Percentiles rank a stretch among this genome's conserved stretches.
These are phyloP conservation scores for Chrysoporthe puriensis DNA, from an alignment of 2,329 filamentous ascomycete species.

Conservation along the genomic window DNA sequence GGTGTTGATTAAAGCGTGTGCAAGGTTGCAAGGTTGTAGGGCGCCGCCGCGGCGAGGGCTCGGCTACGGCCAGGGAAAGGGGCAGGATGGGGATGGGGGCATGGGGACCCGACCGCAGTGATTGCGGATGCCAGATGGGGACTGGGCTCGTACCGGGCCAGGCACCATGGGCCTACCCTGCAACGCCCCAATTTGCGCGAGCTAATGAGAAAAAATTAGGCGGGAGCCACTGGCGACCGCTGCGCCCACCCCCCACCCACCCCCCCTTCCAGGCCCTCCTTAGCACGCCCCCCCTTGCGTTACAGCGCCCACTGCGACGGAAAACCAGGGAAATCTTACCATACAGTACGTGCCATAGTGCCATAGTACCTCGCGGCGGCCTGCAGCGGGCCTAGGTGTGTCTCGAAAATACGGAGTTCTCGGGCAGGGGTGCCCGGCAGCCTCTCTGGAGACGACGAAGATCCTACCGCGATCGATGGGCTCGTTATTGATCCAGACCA, in stretches of 20 bases:
- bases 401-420: constrained; percentile 15
- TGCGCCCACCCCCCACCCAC: not conserved
- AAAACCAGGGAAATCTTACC: constrained; percentile 4
- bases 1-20: constrained; percentile 14
- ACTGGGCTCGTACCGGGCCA: constrained; percentile 20
- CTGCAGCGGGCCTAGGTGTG: constrained; percentile 4
- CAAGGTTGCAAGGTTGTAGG: constrained; percentile 17
- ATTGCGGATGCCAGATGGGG: constrained; percentile 22
- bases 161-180: constrained; percentile 18
- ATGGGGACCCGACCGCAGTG: constrained; percentile 9
- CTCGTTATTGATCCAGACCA: constrained; percentile 9
- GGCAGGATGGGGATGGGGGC: constrained; percentile 7
- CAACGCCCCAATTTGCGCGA: constrained; percentile 19
- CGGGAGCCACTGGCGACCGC: not conserved
- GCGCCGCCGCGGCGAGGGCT: constrained; percentile 2
- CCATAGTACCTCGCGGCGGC: not conserved
- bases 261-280: not conserved
- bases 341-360: no score
- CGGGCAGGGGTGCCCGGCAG: not conserved
- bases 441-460: not conserved
- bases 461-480: constrained; percentile 7
- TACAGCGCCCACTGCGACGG: not conserved
- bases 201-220: constrained; percentile 21
- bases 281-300: not conserved
- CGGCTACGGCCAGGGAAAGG: constrained; percentile 13